phyloP scores from a whole-genome alignment of 2,329 filamentous ascomycete genomes.

The Botryotinia narcissicola region DNA sequence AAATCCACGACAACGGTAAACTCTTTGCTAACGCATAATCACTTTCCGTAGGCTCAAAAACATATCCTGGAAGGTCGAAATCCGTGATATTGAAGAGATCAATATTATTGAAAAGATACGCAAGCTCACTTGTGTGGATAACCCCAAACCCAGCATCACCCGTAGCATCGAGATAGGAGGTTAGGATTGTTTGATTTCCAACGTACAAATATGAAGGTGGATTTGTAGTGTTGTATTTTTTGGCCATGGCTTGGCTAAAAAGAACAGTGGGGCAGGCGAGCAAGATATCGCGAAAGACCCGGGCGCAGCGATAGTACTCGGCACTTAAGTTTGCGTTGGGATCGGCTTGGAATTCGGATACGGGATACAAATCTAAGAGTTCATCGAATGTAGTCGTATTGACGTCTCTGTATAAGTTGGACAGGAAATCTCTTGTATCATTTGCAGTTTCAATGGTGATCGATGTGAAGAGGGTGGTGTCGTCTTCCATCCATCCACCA shows the following conservation, averaged over 20 bases:
- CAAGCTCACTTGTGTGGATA: constrained; percentile 53
- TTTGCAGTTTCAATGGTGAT: constrained; percentile 41
- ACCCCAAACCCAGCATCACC: constrained; percentile 45
- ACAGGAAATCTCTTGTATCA: constrained; percentile 44
- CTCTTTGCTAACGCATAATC: constrained; percentile 44
- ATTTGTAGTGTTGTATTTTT: constrained; percentile 30
- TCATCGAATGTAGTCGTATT: constrained; percentile 39
- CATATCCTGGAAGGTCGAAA: constrained; percentile 24
- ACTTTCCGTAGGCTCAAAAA: constrained; percentile 40
- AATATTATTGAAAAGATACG: constrained; percentile 51
- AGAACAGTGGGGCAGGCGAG: constrained; percentile 50
- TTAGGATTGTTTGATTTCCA: constrained; percentile 55
- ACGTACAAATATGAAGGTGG: constrained; percentile 49
- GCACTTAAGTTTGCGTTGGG: constrained; percentile 42
- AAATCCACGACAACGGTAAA: constrained; percentile 48
- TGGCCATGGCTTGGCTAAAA: constrained; percentile 43
- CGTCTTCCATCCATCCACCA: constrained; percentile 47
- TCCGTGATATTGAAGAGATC: constrained; percentile 44
- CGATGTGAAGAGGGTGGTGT: constrained; percentile 46
- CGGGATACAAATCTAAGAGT: constrained; percentile 51
- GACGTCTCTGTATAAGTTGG: constrained; percentile 42
- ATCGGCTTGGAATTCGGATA: constrained; percentile 45
- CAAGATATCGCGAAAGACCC: constrained; percentile 51
- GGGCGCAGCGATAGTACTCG: constrained; percentile 50
- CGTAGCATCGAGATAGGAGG: constrained; percentile 42